phyloP scores from a whole-genome alignment of 768 basidiomycete genomes.

The Suillus fuscotomentosus region DNA sequence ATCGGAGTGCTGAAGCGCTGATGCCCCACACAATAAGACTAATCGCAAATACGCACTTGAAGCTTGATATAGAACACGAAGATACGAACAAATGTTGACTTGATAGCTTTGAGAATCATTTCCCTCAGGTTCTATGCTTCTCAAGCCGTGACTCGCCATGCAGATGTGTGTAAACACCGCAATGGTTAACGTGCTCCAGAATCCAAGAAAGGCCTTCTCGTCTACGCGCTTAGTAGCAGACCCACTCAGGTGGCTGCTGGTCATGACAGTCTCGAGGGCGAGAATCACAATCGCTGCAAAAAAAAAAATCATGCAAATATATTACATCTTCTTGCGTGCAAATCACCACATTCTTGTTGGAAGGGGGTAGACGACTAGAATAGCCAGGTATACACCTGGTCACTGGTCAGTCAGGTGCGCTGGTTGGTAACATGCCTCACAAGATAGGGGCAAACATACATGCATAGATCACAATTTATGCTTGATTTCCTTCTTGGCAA shows the following conservation, averaged over 20 bases:
- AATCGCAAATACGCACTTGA: constrained; percentile 65
- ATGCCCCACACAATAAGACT: constrained; percentile 68
- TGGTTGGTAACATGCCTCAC: neutral
- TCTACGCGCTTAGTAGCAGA: neutral
- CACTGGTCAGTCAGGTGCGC: neutral
- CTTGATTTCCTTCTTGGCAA: constrained; percentile 62
- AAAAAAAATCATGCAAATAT: neutral
- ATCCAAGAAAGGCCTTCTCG: constrained; percentile 56
- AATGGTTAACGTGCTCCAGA: constrained; percentile 70
- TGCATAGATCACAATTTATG: constrained; percentile 50
- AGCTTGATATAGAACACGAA: constrained; percentile 67
- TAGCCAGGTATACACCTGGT: constrained; percentile 1
- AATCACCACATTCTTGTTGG: neutral
- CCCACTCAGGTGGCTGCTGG: neutral
- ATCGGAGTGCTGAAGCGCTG: constrained; percentile 17
- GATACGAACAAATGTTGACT: constrained; percentile 60
- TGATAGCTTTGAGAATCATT: constrained; percentile 72
- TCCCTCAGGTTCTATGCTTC: constrained; percentile 29
- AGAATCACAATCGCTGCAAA: neutral
- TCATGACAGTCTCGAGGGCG: neutral
- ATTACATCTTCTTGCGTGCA: neutral
- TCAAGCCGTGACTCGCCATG: constrained; percentile 29
- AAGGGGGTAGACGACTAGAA: neutral
- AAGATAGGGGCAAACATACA: neutral
- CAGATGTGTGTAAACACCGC: constrained; percentile 47